Evolutionary conservation across 495 filamentous ascomycete genomes (phyloP), one percentile per base, ranked within the genome.

Genomic region (Penicillium waksmanii): DNA sequence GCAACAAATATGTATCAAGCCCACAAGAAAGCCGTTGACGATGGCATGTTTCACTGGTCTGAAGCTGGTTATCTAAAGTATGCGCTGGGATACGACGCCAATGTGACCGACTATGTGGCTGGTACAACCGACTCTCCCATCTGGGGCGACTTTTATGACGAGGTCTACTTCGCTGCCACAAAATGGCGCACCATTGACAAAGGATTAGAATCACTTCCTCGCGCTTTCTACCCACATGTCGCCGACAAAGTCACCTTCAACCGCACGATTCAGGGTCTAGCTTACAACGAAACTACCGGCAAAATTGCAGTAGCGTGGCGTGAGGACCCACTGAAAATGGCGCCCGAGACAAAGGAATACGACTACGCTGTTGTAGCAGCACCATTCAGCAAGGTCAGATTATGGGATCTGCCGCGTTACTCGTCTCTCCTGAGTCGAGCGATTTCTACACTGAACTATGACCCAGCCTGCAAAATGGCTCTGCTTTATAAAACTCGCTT

Each of bases 171-270:
- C 66, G 63, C 64, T 6, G 85, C 86, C 0, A 81, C 82, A 0
- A 70, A 74, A 3, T 89, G 84, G 83, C 75, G 69, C 34, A 90
- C 88, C 3, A 90, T 90, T 58, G 83, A 90, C 59, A 83, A 87
- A 55, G 82, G 82, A 15, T 71, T 90, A 0, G 82, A 81, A 57
- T 80, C 80, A 1, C 78, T 90, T 4, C 86, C 87, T 0, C 65
- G 76, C 1, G 83, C 88, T 8, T 89, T 90, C 74, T 77, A 77
- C 35, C 88, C 87, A 0, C 75, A 82, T 18, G 78, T 90, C 23
- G 68, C 74, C 23, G 72, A 84, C 12, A 78, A 77, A 21, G 82
- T 82, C 1, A 82, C 77, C n/a, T 76, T 88, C 47, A 73, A 77
- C 64, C 79, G 77, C 15, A 80, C 75, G 13, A 72, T 90, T 21